Evolutionary conservation across 371 early-diverging fungal species (phyloP).

Genomic region (Apophysomyces elegans): DNA sequence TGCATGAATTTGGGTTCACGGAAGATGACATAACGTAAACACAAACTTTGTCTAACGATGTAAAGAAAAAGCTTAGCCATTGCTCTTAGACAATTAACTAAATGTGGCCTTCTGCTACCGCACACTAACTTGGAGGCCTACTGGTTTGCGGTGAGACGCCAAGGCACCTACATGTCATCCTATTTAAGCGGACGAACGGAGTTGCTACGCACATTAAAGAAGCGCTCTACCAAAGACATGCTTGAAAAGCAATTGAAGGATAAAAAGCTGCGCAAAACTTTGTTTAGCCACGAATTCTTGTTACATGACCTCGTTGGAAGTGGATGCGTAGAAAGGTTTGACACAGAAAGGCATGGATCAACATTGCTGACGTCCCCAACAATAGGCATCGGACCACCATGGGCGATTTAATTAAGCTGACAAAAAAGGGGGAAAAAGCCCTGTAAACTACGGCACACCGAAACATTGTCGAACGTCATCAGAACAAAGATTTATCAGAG

Average conservation of each 20-base stretch:
- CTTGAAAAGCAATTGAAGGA: constrained; percentile 20
- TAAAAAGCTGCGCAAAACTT: constrained; percentile 20
- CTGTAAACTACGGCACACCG: neutral
- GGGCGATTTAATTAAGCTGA: constrained; percentile 36
- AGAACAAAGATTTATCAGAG: neutral
- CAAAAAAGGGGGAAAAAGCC: constrained; percentile 32
- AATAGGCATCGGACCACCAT: constrained; percentile 35
- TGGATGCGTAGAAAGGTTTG: constrained; percentile 32
- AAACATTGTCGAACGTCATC: neutral
- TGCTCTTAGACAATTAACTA: constrained; percentile 16
- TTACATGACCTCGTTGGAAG: constrained; percentile 34
- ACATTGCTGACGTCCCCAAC: neutral
- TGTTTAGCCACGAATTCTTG: constrained; percentile 28
- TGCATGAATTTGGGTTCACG: constrained; percentile 14
- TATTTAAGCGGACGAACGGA: constrained; percentile 27
- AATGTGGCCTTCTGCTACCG: constrained; percentile 25
- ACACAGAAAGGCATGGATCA: neutral
- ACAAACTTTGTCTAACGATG: neutral
- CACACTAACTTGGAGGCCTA: constrained; percentile 23
- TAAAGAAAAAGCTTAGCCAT: neutral
- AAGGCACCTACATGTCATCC: constrained; percentile 29
- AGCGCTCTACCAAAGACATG: constrained; percentile 29
- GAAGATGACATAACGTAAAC: constrained; percentile 22
- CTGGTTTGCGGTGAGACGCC: constrained; percentile 32
- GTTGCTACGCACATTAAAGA: constrained; percentile 30